Evolutionary conservation across 768 basidiomycete species (phyloP).

Genomic region (Crepidotus variabilis): DNA sequence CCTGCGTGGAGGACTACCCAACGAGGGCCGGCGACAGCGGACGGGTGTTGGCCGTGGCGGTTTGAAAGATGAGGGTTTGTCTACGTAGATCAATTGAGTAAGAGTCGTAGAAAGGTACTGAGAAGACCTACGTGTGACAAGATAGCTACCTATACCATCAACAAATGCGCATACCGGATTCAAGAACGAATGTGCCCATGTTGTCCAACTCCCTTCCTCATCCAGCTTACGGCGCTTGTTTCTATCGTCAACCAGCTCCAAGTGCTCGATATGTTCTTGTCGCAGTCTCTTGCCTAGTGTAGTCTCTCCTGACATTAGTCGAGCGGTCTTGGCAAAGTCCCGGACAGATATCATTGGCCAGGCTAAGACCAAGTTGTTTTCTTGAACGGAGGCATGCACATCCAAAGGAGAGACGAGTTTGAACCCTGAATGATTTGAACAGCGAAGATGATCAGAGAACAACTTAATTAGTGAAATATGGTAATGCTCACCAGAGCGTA

Average conservation of each 20-base stretch:
- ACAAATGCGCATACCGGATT: background rate
- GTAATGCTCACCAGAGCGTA: constrained; percentile 1
- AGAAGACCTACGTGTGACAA: background rate
- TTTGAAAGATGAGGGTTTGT: too few relatives aligned
- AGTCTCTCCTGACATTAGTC: background rate
- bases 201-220: background rate
- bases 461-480: background rate
- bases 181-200: background rate
- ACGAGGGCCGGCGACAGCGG: too few relatives aligned
- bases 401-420: constrained; percentile 3
- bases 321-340: constrained; percentile 1
- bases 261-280: background rate
- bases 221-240: background rate
- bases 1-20: too few relatives aligned
- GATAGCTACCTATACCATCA: background rate
- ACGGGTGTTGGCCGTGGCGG: too few relatives aligned
- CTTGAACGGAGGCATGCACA: constrained; percentile 2
- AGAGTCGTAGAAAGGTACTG: background rate
- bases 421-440: background rate
- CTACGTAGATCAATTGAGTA: background rate
- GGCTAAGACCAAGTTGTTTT: constrained; percentile 3
- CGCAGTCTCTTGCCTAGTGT: background rate
- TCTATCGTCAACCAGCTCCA: background rate
- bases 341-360: constrained; percentile 6
- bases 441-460: background rate